phyloP scores from a whole-genome alignment of 768 basidiomycete genomes.

The Neoboletus subvelutipes region DNA sequence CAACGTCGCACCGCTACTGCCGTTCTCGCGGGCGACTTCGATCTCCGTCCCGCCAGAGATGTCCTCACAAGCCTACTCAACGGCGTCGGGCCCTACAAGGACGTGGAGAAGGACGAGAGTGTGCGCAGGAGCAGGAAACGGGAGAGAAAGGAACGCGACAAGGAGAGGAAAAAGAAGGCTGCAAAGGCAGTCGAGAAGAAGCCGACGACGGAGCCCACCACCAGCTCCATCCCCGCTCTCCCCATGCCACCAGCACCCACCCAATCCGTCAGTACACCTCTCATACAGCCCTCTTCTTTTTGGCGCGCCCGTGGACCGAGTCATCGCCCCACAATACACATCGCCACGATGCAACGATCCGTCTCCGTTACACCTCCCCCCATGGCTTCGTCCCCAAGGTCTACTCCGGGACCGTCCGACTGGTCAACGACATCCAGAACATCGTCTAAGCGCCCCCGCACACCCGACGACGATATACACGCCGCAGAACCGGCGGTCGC shows the following conservation, averaged over 20 bases:
- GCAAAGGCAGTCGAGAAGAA: constrained; percentile 36
- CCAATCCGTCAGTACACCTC: constrained; percentile 32
- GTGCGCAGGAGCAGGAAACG: constrained; percentile 52
- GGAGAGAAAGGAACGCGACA: constrained; percentile 47
- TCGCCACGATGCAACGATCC: constrained; percentile 66
- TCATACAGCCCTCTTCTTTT: constrained; percentile 48
- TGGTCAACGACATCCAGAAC: constrained; percentile 73
- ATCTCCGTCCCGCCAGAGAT: constrained; percentile 64
- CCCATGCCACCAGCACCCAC: constrained; percentile 12
- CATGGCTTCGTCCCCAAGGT: constrained; percentile 60
- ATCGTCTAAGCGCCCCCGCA: constrained; percentile 77
- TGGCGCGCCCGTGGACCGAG: constrained; percentile 54
- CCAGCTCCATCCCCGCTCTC: constrained; percentile 18
- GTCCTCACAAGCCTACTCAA: constrained; percentile 79
- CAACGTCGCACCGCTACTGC: constrained; percentile 66
- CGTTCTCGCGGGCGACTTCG: constrained; percentile 75
- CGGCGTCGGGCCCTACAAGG: constrained; percentile 66
- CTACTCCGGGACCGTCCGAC: constrained; percentile 73
- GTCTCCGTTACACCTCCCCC: constrained; percentile 77
- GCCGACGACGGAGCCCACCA: constrained; percentile 18
- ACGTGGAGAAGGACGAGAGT: constrained; percentile 61
- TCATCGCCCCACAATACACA: constrained; percentile 61
- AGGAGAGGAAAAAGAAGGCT: constrained; percentile 46
- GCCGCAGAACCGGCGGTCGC: constrained; percentile 27
- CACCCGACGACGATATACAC: constrained; percentile 63